Percentiles rank a stretch among this genome's conserved stretches.
phyloP scores from a whole-genome alignment of 2,329 filamentous ascomycete genomes.

The Parascedosporium putredinis region DNA sequence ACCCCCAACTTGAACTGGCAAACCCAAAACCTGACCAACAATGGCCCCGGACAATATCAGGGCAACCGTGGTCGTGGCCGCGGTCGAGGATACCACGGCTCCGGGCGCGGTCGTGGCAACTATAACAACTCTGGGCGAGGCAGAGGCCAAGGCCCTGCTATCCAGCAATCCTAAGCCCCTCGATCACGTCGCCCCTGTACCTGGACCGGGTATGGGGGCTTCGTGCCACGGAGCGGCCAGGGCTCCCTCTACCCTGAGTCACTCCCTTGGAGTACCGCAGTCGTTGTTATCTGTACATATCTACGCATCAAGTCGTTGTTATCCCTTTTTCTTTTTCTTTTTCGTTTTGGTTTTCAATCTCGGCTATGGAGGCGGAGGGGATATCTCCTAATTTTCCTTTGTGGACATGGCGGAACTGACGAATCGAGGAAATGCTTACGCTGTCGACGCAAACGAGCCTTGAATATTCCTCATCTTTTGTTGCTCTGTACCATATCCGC shows the following conservation, averaged over 20 bases:
- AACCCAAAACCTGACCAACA: conserved; percentile 13
- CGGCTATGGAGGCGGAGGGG: neutral
- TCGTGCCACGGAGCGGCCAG: too few species aligned
- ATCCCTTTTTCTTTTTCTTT: neutral
- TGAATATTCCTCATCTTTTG: conserved; percentile 1
- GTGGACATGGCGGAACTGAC: neutral
- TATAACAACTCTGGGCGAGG: conserved; percentile 13
- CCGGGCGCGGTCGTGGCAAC: conserved; percentile 13
- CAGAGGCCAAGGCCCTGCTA: conserved; percentile 18
- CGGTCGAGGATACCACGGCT: conserved; percentile 13
- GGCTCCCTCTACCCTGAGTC: too few species aligned
- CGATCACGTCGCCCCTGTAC: neutral
- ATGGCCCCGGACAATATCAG: conserved; percentile 17
- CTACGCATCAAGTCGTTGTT: neutral
- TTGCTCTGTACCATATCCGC: conserved; percentile 3
- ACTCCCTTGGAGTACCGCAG: too few species aligned
- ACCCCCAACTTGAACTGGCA: conserved; percentile 20
- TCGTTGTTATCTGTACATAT: conserved; percentile 5
- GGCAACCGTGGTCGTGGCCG: conserved; percentile 22
- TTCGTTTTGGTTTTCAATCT: neutral
- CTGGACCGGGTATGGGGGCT: neutral
- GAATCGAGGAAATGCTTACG: conserved; percentile 1
- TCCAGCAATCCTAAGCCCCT: conserved; percentile 18
- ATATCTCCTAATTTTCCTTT: conserved; percentile 3
- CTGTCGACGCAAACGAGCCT: conserved; percentile 1